Conservation (phyloP, 805 yeast genomes). For the Komagataella mondaviorum region DNA sequence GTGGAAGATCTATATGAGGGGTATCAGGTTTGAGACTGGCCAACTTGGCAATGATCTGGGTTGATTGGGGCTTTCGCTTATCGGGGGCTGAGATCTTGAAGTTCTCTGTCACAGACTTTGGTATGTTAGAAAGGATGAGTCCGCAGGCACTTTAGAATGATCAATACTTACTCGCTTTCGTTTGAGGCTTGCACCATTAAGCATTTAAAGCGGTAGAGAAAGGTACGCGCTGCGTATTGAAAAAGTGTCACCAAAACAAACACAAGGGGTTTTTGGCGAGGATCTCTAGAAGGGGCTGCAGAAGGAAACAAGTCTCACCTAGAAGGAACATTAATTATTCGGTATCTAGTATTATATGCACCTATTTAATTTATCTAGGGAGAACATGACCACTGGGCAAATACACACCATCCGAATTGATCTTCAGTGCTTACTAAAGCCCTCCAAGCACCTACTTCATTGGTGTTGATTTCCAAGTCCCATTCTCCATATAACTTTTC, state of each 20-base stretch:
- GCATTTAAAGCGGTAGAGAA: neutral
- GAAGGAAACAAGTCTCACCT: neutral
- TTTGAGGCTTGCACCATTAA: neutral
- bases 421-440: conserved; percentile 70
- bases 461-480: conserved; percentile 45
- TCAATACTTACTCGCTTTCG: conserved; percentile 1
- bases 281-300: neutral
- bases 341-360: neutral
- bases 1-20: conserved; percentile 3
- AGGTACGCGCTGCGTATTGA: neutral
- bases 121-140: neutral
- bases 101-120: neutral
- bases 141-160: neutral
- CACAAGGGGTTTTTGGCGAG: neutral
- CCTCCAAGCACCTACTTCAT: conserved; percentile 73
- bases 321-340: neutral
- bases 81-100: neutral
- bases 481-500: conserved; percentile 29
- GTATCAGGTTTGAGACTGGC: conserved; percentile 2
- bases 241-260: neutral
- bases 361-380: neutral
- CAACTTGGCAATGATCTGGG: conserved; percentile 2
- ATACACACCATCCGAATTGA: conserved; percentile 73
- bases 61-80: neutral
- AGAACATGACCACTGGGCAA: conserved; percentile 79